Evolutionary conservation across 495 filamentous ascomycete species (phyloP).

Genomic region (Neurospora sp.): DNA sequence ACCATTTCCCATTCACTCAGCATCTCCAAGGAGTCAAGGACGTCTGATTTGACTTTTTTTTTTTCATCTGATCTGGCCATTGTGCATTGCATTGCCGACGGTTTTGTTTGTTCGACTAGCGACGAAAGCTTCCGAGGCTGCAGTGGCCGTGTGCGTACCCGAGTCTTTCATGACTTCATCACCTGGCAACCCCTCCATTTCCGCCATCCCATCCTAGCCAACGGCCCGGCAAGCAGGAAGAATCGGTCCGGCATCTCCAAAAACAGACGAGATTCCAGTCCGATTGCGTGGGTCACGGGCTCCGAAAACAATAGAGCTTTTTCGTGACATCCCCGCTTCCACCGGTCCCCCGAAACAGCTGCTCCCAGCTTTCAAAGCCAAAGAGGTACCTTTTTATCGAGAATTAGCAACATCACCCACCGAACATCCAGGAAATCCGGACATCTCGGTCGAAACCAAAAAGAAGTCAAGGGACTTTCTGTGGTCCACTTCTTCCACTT

Average conservation of each 20-base stretch:
- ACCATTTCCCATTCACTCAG: not conserved
- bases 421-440: not conserved
- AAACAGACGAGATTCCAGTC: not conserved
- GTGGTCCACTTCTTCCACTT: not conserved
- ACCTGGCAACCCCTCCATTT: not conserved
- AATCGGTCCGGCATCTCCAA: not conserved
- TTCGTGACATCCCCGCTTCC: not conserved
- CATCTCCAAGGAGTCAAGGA: not conserved
- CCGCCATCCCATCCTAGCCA: not conserved
- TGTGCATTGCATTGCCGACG: not conserved
- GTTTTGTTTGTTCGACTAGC: not conserved
- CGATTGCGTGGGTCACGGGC: not conserved
- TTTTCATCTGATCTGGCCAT: not conserved
- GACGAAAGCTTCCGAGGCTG: not conserved
- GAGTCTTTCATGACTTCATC: not conserved
- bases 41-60: not conserved
- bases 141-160: not conserved
- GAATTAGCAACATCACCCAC: not conserved
- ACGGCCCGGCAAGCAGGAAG: not conserved
- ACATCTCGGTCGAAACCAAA: not conserved
- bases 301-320: not conserved
- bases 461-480: not conserved
- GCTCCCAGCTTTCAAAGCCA: not conserved
- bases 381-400: not conserved
- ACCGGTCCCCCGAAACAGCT: not conserved